Evolutionary conservation across 2,329 filamentous ascomycete species (phyloP), one percentile per base, ranked within the genome.

Genomic region (Phialemoniopsis sp.): DNA sequence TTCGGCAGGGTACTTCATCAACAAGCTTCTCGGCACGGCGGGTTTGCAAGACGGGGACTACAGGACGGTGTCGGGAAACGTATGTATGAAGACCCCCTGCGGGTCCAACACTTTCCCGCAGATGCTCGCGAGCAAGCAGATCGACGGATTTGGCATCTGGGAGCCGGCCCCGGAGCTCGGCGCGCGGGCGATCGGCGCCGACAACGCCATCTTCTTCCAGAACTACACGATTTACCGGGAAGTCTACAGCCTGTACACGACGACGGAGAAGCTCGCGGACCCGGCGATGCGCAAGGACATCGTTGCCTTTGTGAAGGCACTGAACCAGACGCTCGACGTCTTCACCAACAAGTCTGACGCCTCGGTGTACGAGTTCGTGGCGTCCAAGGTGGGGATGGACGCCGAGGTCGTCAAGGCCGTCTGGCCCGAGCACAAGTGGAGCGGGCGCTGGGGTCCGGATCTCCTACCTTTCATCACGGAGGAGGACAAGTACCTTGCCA

Each of bases 141-240:
- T 61, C 17, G 55, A 60, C 41, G 58, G 56, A 1, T 57, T 59
- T 26, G 58, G 56, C 19, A 49, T 58, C 38, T 62, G 58, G 59
- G 58, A 62, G 49, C 55, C 58, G 16, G 50, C 53, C 13, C 54
- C 59, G 8, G 50, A 62, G 48, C 46, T 62, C 4, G 57, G 48
- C 4, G 47, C 52, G 19, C 40, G 53, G 10, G 53, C 50, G 2
- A 32, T 58, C n/a, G 55, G 51, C 2, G 32, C 36, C 14, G 37
- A 40, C 15, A 50, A 54, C 21, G 50, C 49, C 9, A 42, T 56
- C 30, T 42, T 58, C 13, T 60, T 61, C 40, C 47, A 53, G 35
- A 53, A 61, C 38, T 44, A 47, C 33, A 49, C 51, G 2, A 38
- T 52, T 6, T 62, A 62, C 42, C 51, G 58, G 21, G 59, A 62